Conservation (phyloP, 208 protist species). For the Lotmaria passim region DNA sequence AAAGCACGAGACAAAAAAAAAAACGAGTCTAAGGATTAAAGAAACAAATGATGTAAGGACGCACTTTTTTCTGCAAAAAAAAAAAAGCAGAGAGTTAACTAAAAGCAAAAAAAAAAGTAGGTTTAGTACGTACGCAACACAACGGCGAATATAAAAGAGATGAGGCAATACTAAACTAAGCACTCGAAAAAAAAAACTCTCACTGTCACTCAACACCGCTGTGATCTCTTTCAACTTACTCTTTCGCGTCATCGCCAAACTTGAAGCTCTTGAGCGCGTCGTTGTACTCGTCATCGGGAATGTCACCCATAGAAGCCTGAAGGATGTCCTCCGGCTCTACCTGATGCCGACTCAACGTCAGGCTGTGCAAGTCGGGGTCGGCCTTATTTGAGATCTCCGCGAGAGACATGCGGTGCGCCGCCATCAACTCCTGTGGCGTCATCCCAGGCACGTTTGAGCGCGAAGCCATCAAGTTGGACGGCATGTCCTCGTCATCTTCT, state of each 20-base stretch:
- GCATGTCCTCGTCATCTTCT: slow-evolving; percentile 42
- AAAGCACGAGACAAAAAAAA: not conserved
- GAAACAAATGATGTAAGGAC: slow-evolving; percentile 5
- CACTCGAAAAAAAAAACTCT: too few relatives aligned
- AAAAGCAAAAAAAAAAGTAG: too few relatives aligned
- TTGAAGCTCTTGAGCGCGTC: slow-evolving; percentile 53
- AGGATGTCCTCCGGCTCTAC: slow-evolving; percentile 44
- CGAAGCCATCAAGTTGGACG: slow-evolving; percentile 47
- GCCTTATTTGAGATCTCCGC: slow-evolving; percentile 39
- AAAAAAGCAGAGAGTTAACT: not conserved
- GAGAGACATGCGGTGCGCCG: slow-evolving; percentile 61
- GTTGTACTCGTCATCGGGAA: slow-evolving; percentile 46
- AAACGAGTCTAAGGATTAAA: too few relatives aligned
- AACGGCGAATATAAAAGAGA: too few relatives aligned
- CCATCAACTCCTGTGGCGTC: slow-evolving; percentile 65
- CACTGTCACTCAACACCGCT: too few relatives aligned
- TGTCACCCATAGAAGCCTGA: slow-evolving; percentile 28
- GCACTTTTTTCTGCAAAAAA: too few relatives aligned
- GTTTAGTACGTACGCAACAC: too few relatives aligned
- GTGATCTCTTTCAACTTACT: not conserved
- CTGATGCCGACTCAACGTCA: slow-evolving; percentile 81
- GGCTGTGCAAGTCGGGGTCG: slow-evolving; percentile 58
- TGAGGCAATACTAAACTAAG: too few relatives aligned
- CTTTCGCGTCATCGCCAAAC: slow-evolving; percentile 37
- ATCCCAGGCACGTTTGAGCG: slow-evolving; percentile 68